Percentiles rank a stretch among this genome's conserved stretches.
Evolutionary conservation across 495 filamentous ascomycete species (phyloP).

Genomic region (Chaetomidium leptoderma): DNA sequence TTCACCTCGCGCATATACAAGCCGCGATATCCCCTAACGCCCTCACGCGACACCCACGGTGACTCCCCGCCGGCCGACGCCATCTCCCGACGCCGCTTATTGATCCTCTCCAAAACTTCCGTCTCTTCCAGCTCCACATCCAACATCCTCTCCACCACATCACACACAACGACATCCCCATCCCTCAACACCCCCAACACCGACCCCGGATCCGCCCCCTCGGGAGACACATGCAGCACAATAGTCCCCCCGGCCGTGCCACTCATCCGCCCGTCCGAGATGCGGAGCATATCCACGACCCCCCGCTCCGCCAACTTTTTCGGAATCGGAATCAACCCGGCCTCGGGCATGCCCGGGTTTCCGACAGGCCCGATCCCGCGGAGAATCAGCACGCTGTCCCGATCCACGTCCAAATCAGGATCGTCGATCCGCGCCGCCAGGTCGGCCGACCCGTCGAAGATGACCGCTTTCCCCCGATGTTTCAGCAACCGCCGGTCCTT

Average conservation of each 20-base stretch:
- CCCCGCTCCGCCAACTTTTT: constrained; percentile 56
- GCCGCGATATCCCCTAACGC: constrained; percentile 56
- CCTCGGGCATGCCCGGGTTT: constrained; percentile 67
- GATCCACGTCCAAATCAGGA: constrained; percentile 47
- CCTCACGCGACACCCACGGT: constrained; percentile 36
- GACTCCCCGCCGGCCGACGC: constrained; percentile 21
- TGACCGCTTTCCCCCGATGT: constrained; percentile 54
- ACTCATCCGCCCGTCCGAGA: constrained; percentile 65
- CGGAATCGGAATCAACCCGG: constrained; percentile 61
- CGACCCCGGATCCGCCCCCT: constrained; percentile 53
- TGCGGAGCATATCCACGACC: constrained; percentile 60
- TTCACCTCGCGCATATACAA: constrained; percentile 63
- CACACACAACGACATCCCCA: constrained; percentile 54
- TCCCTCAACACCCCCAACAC: constrained; percentile 57
- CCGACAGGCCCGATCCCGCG: constrained; percentile 61
- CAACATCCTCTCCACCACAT: constrained; percentile 44
- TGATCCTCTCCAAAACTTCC: constrained; percentile 42
- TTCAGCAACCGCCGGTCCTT: constrained; percentile 48
- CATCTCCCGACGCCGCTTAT: constrained; percentile 28
- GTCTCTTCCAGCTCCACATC: constrained; percentile 47
- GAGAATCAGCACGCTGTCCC: constrained; percentile 55
- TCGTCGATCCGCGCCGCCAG: constrained; percentile 56
- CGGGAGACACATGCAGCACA: constrained; percentile 61
- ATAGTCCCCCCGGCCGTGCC: constrained; percentile 67
- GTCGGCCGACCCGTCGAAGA: constrained; percentile 55